Conservation (phyloP, 2,329 filamentous ascomycete genomes). For the Sporothrix brasiliensis region DNA sequence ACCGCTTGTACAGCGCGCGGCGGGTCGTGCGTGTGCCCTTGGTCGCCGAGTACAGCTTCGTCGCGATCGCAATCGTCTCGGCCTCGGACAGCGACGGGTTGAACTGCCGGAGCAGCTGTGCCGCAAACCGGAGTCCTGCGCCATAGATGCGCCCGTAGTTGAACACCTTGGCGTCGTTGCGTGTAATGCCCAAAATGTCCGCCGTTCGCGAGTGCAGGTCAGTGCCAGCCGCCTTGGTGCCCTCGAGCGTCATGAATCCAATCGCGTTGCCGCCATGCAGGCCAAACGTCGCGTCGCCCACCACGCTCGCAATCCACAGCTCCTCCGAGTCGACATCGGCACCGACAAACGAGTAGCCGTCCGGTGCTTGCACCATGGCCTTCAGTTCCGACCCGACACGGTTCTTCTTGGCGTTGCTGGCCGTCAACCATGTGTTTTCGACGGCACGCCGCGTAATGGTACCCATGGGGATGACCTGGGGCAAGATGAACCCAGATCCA, state of each 20-base stretch:
- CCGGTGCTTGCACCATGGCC: constrained; percentile 90
- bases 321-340: constrained; percentile 98
- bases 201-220: constrained; percentile 95
- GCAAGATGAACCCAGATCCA: constrained; percentile 78
- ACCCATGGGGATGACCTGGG: constrained; percentile 97
- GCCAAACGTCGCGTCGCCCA: constrained; percentile 93
- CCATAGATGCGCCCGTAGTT: constrained; percentile 99
- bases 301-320: constrained; percentile 94
- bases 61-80: constrained; percentile 74
- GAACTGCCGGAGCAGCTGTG: constrained; percentile 87
- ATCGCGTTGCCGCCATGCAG: constrained; percentile 96
- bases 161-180: constrained; percentile 96
- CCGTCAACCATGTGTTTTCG: constrained; percentile 97
- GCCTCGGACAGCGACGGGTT: constrained; percentile 80
- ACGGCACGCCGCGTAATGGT: constrained; percentile 93
- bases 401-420: constrained; percentile 94
- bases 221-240: constrained; percentile 89
- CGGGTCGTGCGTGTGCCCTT: constrained; percentile 85
- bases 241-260: constrained; percentile 98
- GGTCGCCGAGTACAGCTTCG: constrained; percentile 81
- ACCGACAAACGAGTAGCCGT: constrained; percentile 90
- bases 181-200: constrained; percentile 85
- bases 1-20: constrained; percentile 68
- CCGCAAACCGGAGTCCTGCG: constrained; percentile 92
- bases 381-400: constrained; percentile 96